Conservation (phyloP, 148 eudicot genomes). For the Silene conica region DNA sequence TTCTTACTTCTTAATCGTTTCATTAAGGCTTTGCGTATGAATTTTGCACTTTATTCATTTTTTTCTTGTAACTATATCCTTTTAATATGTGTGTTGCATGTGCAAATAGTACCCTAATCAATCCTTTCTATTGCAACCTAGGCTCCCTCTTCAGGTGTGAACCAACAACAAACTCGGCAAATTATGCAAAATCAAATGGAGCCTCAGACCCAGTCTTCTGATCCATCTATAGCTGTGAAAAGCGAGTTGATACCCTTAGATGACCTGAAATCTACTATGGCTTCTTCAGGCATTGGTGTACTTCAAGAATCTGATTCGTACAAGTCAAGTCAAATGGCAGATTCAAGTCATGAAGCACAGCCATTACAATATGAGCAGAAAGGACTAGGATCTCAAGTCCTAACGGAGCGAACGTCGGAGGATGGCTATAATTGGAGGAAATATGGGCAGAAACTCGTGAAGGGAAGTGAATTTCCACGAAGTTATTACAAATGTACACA, state of each 20-base stretch:
- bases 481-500: constrained; percentile 97
- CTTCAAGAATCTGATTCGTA: constrained; percentile 43
- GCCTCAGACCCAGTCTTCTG: constrained; percentile 35
- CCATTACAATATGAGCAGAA: constrained; percentile 45
- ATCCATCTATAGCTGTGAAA: constrained; percentile 35
- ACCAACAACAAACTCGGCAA: constrained; percentile 40
- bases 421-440: constrained; percentile 99
- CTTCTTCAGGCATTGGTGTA: constrained; percentile 26
- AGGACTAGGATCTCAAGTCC: constrained; percentile 42
- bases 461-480: constrained; percentile 95
- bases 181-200: constrained; percentile 37
- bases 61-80: not conserved
- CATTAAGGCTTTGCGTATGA: not conserved
- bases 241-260: constrained; percentile 41
- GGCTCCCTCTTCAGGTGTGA: constrained; percentile 44
- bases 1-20: not conserved
- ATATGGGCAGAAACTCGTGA: constrained; percentile 97
- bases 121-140: constrained; percentile 24
- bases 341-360: constrained; percentile 38
- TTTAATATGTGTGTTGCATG: not conserved
- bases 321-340: constrained; percentile 34
- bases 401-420: constrained; percentile 72
- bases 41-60: not conserved
- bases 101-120: constrained; percentile 8
- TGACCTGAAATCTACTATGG: constrained; percentile 28